Percentiles rank a stretch among this genome's conserved stretches.
These are phyloP conservation scores for Carex cristatella DNA, from an alignment of 176 grass and related monocot genomes.

Conservation along the genomic window DNA sequence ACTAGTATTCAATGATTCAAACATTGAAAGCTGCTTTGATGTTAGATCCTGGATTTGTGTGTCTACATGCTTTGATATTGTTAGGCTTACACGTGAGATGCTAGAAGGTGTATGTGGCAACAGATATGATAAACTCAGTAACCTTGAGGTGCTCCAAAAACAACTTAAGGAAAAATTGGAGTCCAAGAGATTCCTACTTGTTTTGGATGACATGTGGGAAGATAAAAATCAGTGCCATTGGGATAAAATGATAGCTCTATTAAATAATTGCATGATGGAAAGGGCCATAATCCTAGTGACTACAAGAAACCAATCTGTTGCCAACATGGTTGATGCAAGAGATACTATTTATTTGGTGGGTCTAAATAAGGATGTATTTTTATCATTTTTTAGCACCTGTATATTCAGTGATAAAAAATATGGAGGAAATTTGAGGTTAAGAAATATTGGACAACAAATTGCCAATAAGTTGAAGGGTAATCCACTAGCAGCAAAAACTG, in stretches of 20 bases:
- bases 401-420: slow-evolving; percentile 23
- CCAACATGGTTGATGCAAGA: slow-evolving; percentile 21
- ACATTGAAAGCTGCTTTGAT: slow-evolving; percentile 12
- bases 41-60: slow-evolving; percentile 28
- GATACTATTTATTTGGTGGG: background rate
- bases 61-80: background rate
- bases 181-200: slow-evolving; percentile 23
- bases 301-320: slow-evolving; percentile 10
- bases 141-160: background rate
- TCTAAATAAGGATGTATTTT: slow-evolving; percentile 13
- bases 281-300: slow-evolving; percentile 25
- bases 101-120: background rate
- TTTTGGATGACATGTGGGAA: slow-evolving; percentile 38
- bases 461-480: background rate
- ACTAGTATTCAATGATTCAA: slow-evolving; percentile 4
- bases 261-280: background rate
- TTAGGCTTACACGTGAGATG: slow-evolving; percentile 12
- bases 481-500: background rate
- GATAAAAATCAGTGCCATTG: background rate
- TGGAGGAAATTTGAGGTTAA: background rate
- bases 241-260: slow-evolving; percentile 4
- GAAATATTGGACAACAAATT: slow-evolving; percentile 4
- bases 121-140: background rate
- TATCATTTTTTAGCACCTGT: slow-evolving; percentile 20
- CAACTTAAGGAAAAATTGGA: background rate